Base-by-base conservation (phyloP, 2,329 filamentous ascomycete genomes). In the Aspergillus spinulosporus region DNA sequence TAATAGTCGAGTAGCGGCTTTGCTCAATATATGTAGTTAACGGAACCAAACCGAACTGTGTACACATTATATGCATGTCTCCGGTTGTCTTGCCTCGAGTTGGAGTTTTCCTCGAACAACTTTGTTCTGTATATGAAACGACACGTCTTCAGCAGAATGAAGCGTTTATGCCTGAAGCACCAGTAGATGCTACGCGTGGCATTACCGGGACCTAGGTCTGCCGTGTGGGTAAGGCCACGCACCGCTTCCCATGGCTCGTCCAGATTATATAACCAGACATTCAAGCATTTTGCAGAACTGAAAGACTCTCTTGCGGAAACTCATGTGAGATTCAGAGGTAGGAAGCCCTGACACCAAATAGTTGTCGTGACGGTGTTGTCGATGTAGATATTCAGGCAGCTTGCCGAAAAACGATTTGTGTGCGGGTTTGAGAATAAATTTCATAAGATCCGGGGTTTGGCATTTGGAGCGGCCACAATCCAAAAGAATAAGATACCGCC, bases 151-250 rank as follows among this genome's bases (percentile, higher is more conserved):
- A 12, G 42, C 11, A 59, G 48, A 56, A 59, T 42, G 48, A 50
- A 28, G 57, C 57, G 59, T 61, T 61, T 61, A 57, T 44, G 52
- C 47, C 37, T 37, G 48, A 50, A 47, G 28, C 51, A 39, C 49
- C 56, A 57, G 40, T 57, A 40, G 29, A 15, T 37, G 40, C 9
- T 9, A 37, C n/a, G 44, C 44, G 54, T 61, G 58, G 49, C 8
- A 45, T 43, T 56, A 60, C 32, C 28, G 8, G 12, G 15, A 8
- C 37, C 28, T 52, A 48, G 49, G 45, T 49, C 26, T 39, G 37
- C 14, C 21, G 9, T 29, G 34, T 14, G 9, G 11, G 15, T 57
- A 32, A 5, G 5, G 31, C 54, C 54, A 61, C 59, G 54, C 56
- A 55, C 57, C 9, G 9, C 46, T 34, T 42, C 42, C 52, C 42